Evolutionary conservation across 2,329 filamentous ascomycete species (phyloP), one percentile per base, ranked within the genome.

Genomic region (Colletotrichum navitas): DNA sequence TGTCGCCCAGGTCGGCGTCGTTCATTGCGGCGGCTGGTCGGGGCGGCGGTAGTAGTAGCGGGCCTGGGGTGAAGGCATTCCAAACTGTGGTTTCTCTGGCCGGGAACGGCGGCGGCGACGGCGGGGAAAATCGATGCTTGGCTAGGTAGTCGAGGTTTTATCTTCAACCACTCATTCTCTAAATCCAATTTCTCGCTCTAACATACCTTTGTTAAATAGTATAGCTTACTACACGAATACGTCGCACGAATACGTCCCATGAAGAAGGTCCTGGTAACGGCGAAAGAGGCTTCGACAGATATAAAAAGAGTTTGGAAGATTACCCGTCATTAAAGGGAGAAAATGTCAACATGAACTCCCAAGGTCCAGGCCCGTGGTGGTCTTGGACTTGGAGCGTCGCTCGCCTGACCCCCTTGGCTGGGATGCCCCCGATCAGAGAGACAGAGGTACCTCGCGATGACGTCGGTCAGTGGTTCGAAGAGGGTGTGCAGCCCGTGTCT

Each of bases 1-100:
- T 79, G 4, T 83, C 77, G 68, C 78, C 77, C 12, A 83, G 76
- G 60, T 80, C 78, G 56, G 77, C 82, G 78, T 85, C 82, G 72
- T 85, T 79, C 84, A 86, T 85, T 69, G 69, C 76, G 74, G 49
- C 14, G 54, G 58, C 21, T 45, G 49, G 26, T 26, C 1, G n/a
- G 49, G 39, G 41, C 52, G 32, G 39, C 21, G 21, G 43, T 11
- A 3, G 8, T 11, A 8, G 45, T 24, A 29, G 39, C 52, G 32
- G 29, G 29, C 52, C 36, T 10, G 26, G 29, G 24, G 32, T 55
- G 65, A 69, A 60, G 69, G 69, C 69, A 72, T 72, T 69, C 65
- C 69, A 65, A 32, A 41, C 47, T 39, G 24, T 10, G 8, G 41
- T 41, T 41, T 5, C 43, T 52, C 26, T 29, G 16, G 26, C 18